phyloP scores from a whole-genome alignment of 1,284 basidiomycete genomes.

The Heterobasidion annosum region DNA sequence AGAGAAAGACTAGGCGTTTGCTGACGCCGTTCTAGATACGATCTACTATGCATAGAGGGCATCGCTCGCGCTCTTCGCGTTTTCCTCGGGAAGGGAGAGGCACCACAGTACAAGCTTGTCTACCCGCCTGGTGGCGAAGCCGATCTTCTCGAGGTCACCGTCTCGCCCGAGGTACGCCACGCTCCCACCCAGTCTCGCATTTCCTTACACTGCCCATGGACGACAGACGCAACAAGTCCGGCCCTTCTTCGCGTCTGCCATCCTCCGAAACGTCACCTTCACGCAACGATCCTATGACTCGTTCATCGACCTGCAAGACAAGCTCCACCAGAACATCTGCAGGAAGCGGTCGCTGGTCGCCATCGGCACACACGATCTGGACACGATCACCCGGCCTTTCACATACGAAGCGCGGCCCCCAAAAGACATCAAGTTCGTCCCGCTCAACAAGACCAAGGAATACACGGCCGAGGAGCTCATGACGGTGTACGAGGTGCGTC shows the following conservation, averaged over 20 bases:
- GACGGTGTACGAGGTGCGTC: constrained; percentile 78
- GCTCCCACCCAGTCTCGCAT: background rate
- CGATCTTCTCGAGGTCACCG: constrained; percentile 55
- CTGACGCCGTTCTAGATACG: constrained; percentile 59
- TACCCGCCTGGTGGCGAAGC: constrained; percentile 61
- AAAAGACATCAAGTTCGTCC: constrained; percentile 84
- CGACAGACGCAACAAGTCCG: constrained; percentile 72
- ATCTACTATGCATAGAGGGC: constrained; percentile 96
- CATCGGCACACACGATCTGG: constrained; percentile 97
- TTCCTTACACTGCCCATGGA: constrained; percentile 1
- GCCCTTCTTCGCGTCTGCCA: constrained; percentile 86
- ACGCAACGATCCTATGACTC: constrained; percentile 87
- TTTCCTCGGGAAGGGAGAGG: constrained; percentile 70
- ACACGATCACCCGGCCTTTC: constrained; percentile 84
- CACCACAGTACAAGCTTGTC: constrained; percentile 68
- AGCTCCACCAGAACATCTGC: constrained; percentile 95
- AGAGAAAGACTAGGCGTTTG: constrained; percentile 1
- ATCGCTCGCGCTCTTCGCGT: constrained; percentile 83
- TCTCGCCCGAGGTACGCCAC: constrained; percentile 58
- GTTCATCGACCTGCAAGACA: constrained; percentile 98
- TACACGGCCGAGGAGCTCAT: constrained; percentile 83
- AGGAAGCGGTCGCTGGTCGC: constrained; percentile 87
- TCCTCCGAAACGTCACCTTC: constrained; percentile 88
- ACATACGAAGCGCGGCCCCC: constrained; percentile 88
- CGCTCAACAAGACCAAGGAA: constrained; percentile 69